Conservation (phyloP, 805 yeast species). For the Candida succiphila region DNA sequence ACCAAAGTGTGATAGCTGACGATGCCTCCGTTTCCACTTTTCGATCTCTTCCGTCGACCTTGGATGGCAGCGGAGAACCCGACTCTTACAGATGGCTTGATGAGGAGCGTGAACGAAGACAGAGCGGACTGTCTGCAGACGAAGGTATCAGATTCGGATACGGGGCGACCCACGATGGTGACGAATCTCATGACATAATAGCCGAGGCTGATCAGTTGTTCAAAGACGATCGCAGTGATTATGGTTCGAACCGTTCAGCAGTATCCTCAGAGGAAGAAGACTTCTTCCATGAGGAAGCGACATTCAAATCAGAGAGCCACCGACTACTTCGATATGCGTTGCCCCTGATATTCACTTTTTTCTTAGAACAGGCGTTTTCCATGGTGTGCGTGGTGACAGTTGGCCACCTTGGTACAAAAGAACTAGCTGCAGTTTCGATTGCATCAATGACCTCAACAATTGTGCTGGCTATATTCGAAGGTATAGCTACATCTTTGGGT, state of each 20-base stretch:
- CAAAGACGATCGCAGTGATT: slow-evolving; percentile 11
- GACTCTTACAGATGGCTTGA: slow-evolving; percentile 25
- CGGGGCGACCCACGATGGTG: slow-evolving; percentile 12
- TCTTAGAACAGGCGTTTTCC: slow-evolving; percentile 48
- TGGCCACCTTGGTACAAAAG: slow-evolving; percentile 62
- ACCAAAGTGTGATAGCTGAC: slow-evolving; percentile 14
- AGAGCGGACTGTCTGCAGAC: slow-evolving; percentile 2
- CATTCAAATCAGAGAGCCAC: slow-evolving; percentile 18
- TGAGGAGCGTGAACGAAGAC: slow-evolving; percentile 26
- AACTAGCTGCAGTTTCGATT: slow-evolving; percentile 67
- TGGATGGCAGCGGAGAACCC: slow-evolving; percentile 21
- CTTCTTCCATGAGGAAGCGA: slow-evolving; percentile 18
- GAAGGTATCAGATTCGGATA: slow-evolving; percentile 3
- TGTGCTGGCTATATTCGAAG: slow-evolving; percentile 64
- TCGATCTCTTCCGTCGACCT: slow-evolving; percentile 25
- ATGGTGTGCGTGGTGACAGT: slow-evolving; percentile 74
- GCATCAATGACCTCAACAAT: slow-evolving; percentile 77
- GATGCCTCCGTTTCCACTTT: slow-evolving; percentile 22
- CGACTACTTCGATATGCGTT: slow-evolving; percentile 31
- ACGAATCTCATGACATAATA: slow-evolving; percentile 11
- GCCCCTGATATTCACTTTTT: slow-evolving; percentile 57
- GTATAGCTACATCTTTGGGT: slow-evolving; percentile 66
- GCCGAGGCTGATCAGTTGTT: slow-evolving; percentile 16
- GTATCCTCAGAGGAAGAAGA: slow-evolving; percentile 19
- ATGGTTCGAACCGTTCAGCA: background rate